Percentiles rank a stretch among this genome's conserved stretches.
Evolutionary conservation across 805 yeast genomes (phyloP).

Genomic region (Zygosaccharomyces pseudorouxii): DNA sequence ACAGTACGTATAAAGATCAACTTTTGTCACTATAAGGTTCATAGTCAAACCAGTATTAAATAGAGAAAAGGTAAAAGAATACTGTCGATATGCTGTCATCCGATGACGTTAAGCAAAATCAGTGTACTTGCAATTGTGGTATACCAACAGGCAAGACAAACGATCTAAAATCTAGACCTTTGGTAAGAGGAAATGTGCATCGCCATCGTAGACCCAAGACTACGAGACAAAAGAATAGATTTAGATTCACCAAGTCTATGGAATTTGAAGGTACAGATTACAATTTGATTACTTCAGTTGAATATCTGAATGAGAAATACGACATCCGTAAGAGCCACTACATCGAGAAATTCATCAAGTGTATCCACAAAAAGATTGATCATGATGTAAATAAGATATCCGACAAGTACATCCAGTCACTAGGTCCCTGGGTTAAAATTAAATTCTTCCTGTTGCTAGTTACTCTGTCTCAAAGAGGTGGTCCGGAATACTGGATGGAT

Average conservation of each 20-base stretch:
- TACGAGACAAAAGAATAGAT: slow-evolving; percentile 12
- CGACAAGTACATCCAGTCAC: slow-evolving; percentile 21
- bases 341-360: slow-evolving; percentile 29
- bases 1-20: not conserved
- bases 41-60: not conserved
- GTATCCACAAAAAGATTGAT: slow-evolving; percentile 32
- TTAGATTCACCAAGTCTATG: slow-evolving; percentile 26
- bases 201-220: slow-evolving; percentile 3
- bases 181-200: not conserved
- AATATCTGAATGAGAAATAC: slow-evolving; percentile 32
- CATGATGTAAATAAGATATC: slow-evolving; percentile 27
- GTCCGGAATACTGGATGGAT: slow-evolving; percentile 36
- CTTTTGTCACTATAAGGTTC: not conserved
- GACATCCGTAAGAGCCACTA: slow-evolving; percentile 31
- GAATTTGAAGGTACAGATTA: slow-evolving; percentile 28
- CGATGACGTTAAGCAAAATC: not conserved
- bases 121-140: not conserved
- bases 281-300: slow-evolving; percentile 30
- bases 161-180: not conserved
- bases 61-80: not conserved
- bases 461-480: slow-evolving; percentile 34
- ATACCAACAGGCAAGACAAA: not conserved
- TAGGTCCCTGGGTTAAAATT: slow-evolving; percentile 30
- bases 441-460: slow-evolving; percentile 31
- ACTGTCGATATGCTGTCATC: not conserved